Evolutionary conservation across 768 basidiomycete species (phyloP).

Genomic region (Phlebiopsis gigantea): DNA sequence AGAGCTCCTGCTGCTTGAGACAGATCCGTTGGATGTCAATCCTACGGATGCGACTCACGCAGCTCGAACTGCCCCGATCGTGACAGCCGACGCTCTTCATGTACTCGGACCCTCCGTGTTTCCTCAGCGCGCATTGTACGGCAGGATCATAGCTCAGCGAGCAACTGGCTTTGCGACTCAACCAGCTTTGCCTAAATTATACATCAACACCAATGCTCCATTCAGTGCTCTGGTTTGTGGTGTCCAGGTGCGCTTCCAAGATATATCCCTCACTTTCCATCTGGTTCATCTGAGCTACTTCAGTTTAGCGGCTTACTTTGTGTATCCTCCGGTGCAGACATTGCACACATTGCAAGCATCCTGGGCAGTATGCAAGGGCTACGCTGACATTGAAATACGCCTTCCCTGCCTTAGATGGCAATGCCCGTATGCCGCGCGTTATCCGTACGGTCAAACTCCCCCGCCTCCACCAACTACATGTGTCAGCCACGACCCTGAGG

Average conservation of each 20-base stretch:
- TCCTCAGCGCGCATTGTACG: slow-evolving; percentile 10
- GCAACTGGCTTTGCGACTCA: not conserved
- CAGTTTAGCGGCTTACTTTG: too few relatives aligned
- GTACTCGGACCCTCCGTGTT: not conserved
- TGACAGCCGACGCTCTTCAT: slow-evolving; percentile 7
- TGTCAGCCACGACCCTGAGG: too few relatives aligned
- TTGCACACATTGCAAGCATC: too few relatives aligned
- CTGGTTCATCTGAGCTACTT: too few relatives aligned
- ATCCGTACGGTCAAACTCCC: too few relatives aligned
- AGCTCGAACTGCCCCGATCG: not conserved
- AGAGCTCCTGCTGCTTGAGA: not conserved
- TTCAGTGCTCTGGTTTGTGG: slow-evolving; percentile 69
- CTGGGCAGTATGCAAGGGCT: too few relatives aligned
- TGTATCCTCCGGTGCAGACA: too few relatives aligned
- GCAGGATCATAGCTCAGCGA: slow-evolving; percentile 2
- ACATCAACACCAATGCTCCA: slow-evolving; percentile 42
- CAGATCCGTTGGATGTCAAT: not conserved
- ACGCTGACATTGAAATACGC: too few relatives aligned
- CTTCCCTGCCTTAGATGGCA: too few relatives aligned
- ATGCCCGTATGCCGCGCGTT: too few relatives aligned
- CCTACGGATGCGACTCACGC: not conserved
- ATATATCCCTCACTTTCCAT: too few relatives aligned
- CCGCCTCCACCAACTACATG: too few relatives aligned
- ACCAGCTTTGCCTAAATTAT: not conserved
- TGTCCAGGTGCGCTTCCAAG: slow-evolving; percentile 42